Base-by-base conservation (phyloP, 78 protist species). In the Dictyostelium firmibasis region DNA sequence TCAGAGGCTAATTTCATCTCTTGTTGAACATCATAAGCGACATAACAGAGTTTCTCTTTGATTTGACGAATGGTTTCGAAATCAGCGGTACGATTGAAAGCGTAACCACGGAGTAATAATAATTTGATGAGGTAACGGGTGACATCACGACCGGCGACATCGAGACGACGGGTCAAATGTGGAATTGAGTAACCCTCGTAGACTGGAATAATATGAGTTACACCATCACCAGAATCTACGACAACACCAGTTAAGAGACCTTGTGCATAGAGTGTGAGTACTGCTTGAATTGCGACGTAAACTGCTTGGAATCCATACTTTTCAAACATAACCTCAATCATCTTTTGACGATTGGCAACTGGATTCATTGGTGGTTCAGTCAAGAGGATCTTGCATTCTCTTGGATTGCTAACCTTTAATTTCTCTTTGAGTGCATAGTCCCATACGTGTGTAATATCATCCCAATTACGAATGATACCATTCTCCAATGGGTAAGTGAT, bases 191-290 rank as follows among this genome's bases (percentile, higher is more conserved):
- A 97, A 50, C 99, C 99, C 31, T 99, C 99, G 94, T 84, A 99
- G 16, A 99, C 99, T 27, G 99, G 99, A 5, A 99, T 97, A 53
- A 98, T 89, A 96, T 99, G 99, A 10, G 99, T 99, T 1, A 99
- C 99, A n/a, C 99, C 99, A 69, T 99, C 99, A 27, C 99, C 99
- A 9, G 98, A 81, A 95, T 99, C 99, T 75, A 99, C 98, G 36
- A 99, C 99, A 9, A 99, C 99, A 41, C 99, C 99, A 14, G 98
- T 97, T 27, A 94, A 72, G 10, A 98, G 97, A 94, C 99, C 99
- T 60, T 97, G 98, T 5, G 99, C 99, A 94, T 98, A 99, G 29
- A 99, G 96, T 2, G 98, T 95, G 29, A 99, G 97, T 27, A 98
- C 97, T 44, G 99, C 99, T 94, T 99, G 99, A 70, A 98, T 96